Base-by-base conservation (phyloP, 2,329 filamentous ascomycete species). In the Lachnellula arida region DNA sequence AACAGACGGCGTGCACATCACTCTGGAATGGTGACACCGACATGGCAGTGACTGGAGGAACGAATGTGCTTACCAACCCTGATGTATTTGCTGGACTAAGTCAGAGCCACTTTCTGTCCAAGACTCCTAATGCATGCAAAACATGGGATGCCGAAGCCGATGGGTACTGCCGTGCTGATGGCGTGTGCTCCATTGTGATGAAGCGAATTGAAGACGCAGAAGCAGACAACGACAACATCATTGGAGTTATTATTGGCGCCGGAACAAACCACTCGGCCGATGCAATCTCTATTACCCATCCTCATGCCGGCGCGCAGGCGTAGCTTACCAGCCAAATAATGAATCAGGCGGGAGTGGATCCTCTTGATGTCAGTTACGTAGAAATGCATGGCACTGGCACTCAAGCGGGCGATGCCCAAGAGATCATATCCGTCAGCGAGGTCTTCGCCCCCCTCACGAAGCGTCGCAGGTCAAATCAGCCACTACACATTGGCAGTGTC, bases 381-480 rank as follows among this genome's bases (percentile, higher is more conserved):
- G 90, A 94, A 72, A 90, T 93, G 85, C 89, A 95, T 70, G 90
- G 88, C 17, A 95, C 90, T 3, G 90, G 90, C 44, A 95, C 89
- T 0, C 88, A 92, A 69, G 89, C 87, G 39, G 90, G 88, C 59
- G 90, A 95, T 66, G 83, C 83, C 11, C 86, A 83, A 4, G 91
- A 96, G 69, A 91, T 92, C 85, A 76, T 82, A 0, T 90, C 87
- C 0, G 87, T 94, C 47, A 92, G 84, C 40, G 78, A 81, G 49
- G 75, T 80, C 14, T 86, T 85, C 61, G 81, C 81, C 43, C 80
- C 80, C 22, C 73, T 75, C 54, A 71, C 77, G 61, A 72, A 74
- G 43, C 74, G 66, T 54, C 75, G 82, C 44, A 44, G 35, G 14
- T 15, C 28, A 6, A 65, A 71, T 12, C 58, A 75, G n/a, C 79